Evolutionary conservation across 2,329 filamentous ascomycete genomes (phyloP).

Genomic region (Neopestalotiopsis rosae): DNA sequence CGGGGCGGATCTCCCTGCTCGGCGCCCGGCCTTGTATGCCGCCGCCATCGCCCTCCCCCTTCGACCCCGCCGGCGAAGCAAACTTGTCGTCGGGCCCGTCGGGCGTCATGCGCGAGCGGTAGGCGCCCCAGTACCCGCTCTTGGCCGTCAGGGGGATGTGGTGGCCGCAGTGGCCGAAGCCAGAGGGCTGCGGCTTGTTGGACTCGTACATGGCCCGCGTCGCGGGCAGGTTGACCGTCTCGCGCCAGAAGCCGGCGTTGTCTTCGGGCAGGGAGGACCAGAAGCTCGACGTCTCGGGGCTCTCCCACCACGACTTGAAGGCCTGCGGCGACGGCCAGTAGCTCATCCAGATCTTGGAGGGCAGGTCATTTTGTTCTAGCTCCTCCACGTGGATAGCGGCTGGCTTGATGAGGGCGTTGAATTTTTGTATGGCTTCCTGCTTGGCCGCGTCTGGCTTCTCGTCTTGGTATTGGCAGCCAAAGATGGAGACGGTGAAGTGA

Average conservation of each 20-base stretch:
- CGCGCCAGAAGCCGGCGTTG: constrained; percentile 8
- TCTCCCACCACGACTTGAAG: constrained; percentile 1
- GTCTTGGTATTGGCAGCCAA: neutral
- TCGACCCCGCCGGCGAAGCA: neutral
- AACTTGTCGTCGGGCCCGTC: neutral
- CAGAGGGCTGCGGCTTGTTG: neutral
- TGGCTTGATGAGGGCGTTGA: neutral
- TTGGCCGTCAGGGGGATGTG: neutral
- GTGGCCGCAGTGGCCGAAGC: neutral
- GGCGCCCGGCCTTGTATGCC: neutral
- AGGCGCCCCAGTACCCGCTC: constrained; percentile 1
- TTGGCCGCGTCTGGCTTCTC: neutral
- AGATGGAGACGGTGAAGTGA: neutral
- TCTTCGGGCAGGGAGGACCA: neutral
- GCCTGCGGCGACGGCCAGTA: neutral
- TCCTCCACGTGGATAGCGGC: neutral
- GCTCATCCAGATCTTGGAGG: constrained; percentile 3
- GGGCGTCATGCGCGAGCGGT: constrained; percentile 2
- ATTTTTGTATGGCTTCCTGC: neutral
- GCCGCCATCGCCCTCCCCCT: neutral
- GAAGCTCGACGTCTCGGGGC: neutral
- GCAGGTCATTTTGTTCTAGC: neutral
- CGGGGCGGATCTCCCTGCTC: neutral
- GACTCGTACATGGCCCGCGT: neutral
- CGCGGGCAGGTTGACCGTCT: neutral